phyloP scores from a whole-genome alignment of 352 stramenopile species.

The Phytophthora tentaculata region DNA sequence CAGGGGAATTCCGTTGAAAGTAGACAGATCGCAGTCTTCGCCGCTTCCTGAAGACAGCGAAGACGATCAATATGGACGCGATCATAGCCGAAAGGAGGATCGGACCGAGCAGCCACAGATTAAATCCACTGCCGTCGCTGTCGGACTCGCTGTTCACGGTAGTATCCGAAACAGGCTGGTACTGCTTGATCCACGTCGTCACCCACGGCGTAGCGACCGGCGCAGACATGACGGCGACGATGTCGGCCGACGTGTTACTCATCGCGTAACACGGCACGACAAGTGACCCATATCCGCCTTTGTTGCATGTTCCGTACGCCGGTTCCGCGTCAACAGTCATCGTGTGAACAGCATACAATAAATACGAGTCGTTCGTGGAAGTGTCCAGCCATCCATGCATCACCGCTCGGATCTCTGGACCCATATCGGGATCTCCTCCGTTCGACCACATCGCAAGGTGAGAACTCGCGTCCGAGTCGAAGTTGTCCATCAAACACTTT shows the following conservation, averaged over 20 bases:
- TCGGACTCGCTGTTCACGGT: conserved; percentile 22
- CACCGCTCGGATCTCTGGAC: conserved; percentile 30
- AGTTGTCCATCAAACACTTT: conserved; percentile 41
- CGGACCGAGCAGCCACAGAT: conserved; percentile 30
- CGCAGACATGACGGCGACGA: conserved; percentile 31
- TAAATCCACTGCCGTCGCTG: conserved; percentile 21
- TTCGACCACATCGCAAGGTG: conserved; percentile 45
- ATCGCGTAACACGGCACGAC: conserved; percentile 50
- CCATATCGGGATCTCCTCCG: conserved; percentile 33
- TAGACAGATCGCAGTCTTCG: conserved; percentile 24
- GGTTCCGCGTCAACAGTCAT: conserved; percentile 29
- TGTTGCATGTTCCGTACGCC: conserved; percentile 38
- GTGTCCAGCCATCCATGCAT: conserved; percentile 36
- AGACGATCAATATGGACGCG: conserved; percentile 13
- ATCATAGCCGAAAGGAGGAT: conserved; percentile 22
- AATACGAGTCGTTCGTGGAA: conserved; percentile 33
- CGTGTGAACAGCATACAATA: conserved; percentile 40
- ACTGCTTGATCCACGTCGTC: conserved; percentile 40
- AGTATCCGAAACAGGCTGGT: conserved; percentile 22
- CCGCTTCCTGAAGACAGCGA: conserved; percentile 29
- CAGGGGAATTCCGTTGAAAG: conserved; percentile 20
- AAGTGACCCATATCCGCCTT: conserved; percentile 39
- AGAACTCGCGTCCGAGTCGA: conserved; percentile 28
- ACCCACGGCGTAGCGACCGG: conserved; percentile 32
- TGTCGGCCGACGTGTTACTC: conserved; percentile 28